phyloP scores from a whole-genome alignment of 2,329 filamentous ascomycete species.

The Ascochyta rabiei region DNA sequence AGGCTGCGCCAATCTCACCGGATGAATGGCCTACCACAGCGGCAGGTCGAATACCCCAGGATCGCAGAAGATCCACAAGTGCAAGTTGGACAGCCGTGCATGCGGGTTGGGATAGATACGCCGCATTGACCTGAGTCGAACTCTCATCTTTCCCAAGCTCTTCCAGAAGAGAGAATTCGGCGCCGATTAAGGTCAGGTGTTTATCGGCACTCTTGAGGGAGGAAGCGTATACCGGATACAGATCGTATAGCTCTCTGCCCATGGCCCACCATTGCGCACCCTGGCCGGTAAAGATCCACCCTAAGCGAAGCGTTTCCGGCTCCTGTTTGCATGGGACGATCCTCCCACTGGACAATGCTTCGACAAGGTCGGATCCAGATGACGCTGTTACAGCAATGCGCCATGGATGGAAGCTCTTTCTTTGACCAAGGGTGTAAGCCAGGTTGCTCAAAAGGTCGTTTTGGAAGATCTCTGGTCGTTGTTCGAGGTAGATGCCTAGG shows the following conservation, averaged over 20 bases:
- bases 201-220: constrained; percentile 1
- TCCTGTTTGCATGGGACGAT: constrained; percentile 3
- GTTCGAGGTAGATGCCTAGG: constrained; percentile 3
- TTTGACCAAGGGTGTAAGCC: constrained; percentile 15
- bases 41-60: constrained; percentile 31
- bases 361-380: neutral
- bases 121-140: constrained; percentile 25
- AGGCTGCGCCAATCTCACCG: constrained; percentile 42
- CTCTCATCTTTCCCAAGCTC: constrained; percentile 30
- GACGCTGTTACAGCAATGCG: constrained; percentile 7
- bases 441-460: constrained; percentile 13
- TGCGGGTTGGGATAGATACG: constrained; percentile 34
- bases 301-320: neutral
- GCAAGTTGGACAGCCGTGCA: constrained; percentile 40
- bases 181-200: neutral
- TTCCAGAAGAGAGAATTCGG: constrained; percentile 19
- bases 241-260: constrained; percentile 24
- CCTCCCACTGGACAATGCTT: neutral
- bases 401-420: constrained; percentile 11
- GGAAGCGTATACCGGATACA: constrained; percentile 17
- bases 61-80: constrained; percentile 30
- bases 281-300: constrained; percentile 38
- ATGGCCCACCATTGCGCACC: constrained; percentile 37
- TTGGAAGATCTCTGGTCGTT: constrained; percentile 6
- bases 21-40: constrained; percentile 39